Conservation (phyloP, 2,329 filamentous ascomycete genomes). For the Aspergillus sp. region DNA sequence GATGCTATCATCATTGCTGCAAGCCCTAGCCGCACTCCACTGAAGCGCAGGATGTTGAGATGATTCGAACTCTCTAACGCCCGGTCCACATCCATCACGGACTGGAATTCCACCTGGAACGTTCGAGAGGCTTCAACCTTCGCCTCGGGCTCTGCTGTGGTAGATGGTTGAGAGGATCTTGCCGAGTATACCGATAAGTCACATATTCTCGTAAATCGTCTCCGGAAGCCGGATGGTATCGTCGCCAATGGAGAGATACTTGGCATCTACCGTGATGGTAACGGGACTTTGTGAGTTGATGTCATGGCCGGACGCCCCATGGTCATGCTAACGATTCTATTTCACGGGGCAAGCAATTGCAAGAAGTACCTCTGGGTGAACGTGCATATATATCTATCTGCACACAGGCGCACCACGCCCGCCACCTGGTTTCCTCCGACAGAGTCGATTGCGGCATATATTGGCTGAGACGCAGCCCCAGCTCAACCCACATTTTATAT, state of each 20-base stretch:
- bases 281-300: not conserved
- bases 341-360: no score
- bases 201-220: constrained; percentile 1
- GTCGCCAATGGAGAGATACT: not conserved
- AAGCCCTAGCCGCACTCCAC: not conserved
- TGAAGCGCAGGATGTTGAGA: not conserved
- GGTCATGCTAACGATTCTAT: constrained; percentile 1
- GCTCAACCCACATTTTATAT: constrained; percentile 3
- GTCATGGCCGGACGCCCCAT: constrained; percentile 1
- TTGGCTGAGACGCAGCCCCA: constrained; percentile 2
- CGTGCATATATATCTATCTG: constrained; percentile 5
- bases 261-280: not conserved
- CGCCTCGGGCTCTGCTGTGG: not conserved
- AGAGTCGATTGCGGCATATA: not conserved
- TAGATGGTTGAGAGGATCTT: not conserved
- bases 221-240: not conserved
- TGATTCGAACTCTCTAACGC: not conserved
- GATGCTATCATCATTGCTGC: not conserved
- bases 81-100: not conserved
- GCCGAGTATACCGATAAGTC: not conserved
- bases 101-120: not conserved
- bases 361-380: no score
- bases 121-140: not conserved
- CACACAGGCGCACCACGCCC: constrained; percentile 6
- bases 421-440: constrained; percentile 4